Conservation (phyloP, 2,329 filamentous ascomycete species). For the Cladosporium sp. region DNA sequence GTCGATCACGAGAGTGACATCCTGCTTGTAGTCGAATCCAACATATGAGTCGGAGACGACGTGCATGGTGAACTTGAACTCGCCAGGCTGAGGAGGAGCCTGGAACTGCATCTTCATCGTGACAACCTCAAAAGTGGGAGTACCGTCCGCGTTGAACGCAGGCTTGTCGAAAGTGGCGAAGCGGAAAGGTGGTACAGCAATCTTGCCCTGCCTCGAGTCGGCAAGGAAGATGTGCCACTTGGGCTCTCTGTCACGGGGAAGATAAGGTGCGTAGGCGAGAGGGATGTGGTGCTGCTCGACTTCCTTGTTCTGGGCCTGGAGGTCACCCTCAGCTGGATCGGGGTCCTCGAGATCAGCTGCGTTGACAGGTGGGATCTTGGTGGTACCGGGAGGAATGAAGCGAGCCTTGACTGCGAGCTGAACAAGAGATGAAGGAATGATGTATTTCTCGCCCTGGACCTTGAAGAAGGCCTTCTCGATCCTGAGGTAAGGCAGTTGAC, state of each 20-base stretch:
- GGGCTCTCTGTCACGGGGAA: conserved; percentile 83
- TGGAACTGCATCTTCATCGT: conserved; percentile 97
- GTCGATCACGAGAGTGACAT: conserved; percentile 85
- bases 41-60: conserved; percentile 93
- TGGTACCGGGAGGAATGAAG: conserved; percentile 81
- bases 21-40: conserved; percentile 88
- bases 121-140: conserved; percentile 88
- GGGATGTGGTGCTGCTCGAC: conserved; percentile 73
- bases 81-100: conserved; percentile 85
- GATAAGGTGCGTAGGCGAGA: conserved; percentile 87
- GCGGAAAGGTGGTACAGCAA: conserved; percentile 94
- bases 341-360: conserved; percentile 83
- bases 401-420: conserved; percentile 94
- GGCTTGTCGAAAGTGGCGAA: conserved; percentile 91
- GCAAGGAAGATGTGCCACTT: conserved; percentile 94
- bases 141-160: conserved; percentile 69
- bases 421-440: conserved; percentile 89
- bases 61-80: conserved; percentile 94
- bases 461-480: conserved; percentile 98
- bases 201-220: conserved; percentile 90
- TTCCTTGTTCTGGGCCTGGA: conserved; percentile 72
- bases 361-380: conserved; percentile 70
- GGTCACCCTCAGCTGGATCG: conserved; percentile 88
- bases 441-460: conserved; percentile 88
- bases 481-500: conserved; percentile 78